A percentile compares a stretch with the other conserved stretches of the same genome.
These are phyloP conservation scores for Phytopythium vexans DNA, from an alignment of 352 stramenopile genomes.

Conservation along the genomic window DNA sequence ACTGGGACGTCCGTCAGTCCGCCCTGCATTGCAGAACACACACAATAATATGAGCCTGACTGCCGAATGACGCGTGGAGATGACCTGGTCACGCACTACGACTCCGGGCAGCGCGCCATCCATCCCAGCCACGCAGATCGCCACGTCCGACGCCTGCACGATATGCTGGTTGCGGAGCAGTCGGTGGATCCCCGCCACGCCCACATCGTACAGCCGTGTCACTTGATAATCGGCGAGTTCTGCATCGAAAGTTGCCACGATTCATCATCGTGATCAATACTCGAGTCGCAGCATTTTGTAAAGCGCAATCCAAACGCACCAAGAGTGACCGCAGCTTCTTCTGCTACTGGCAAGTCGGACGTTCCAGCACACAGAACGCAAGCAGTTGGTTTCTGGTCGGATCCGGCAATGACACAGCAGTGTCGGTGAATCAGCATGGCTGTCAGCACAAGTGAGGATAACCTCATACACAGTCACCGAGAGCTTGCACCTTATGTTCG, in stretches of 20 bases:
- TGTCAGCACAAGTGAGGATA: too few species aligned
- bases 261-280: not conserved
- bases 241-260: slow-evolving; percentile 9
- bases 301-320: slow-evolving; percentile 20
- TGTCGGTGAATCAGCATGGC: not conserved
- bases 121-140: slow-evolving; percentile 97
- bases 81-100: slow-evolving; percentile 70
- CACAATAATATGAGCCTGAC: not conserved
- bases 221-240: slow-evolving; percentile 89
- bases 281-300: not conserved
- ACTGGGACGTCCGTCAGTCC: slow-evolving; percentile 82
- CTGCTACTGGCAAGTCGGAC: slow-evolving; percentile 94
- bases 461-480: not conserved
- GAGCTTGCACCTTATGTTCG: not conserved
- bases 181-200: slow-evolving; percentile 93
- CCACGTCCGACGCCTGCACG: slow-evolving; percentile 86
- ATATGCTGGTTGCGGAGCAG: slow-evolving; percentile 87
- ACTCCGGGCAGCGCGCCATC: slow-evolving; percentile 96
- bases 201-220: slow-evolving; percentile 89
- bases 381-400: slow-evolving; percentile 14
- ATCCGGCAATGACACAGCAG: slow-evolving; percentile 8
- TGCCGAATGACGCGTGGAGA: slow-evolving; percentile 2
- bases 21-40: slow-evolving; percentile 25
- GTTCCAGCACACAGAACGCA: slow-evolving; percentile 94
- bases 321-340: slow-evolving; percentile 95